Evolutionary conservation across 441 rosid genomes (phyloP), one percentile per base, ranked within the genome.

Genomic region (Arabidopsis hybrid): DNA sequence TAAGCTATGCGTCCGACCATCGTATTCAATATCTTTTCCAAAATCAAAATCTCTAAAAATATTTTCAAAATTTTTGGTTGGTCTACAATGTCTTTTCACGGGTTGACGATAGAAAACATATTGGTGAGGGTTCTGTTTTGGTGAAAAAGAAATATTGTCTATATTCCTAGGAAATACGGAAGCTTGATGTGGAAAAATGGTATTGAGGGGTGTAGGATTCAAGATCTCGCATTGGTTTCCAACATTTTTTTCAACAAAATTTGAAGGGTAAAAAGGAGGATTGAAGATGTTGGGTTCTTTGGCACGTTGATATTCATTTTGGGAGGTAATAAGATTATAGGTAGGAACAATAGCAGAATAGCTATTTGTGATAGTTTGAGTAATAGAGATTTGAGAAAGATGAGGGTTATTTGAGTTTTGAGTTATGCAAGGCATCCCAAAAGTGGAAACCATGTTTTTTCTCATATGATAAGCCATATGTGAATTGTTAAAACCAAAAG

Each of bases 1-100:
- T 49, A 70, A 9, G 17, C 80, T 76, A 70, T 76, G 80, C 5
- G 67, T 76, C 3, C 76, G 75, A 11, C 71, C 75, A 76, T 76
- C 75, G 12, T 61, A 61, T 2, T 7, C 63, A 67, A 5, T 62
- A 13, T 32, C 21, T 7, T 35, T 51, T 12, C 46, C 35, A 26
- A 4, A 43, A 13, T 7, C 6, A 13, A 16, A n/a, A 42, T 7
- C 1, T 36, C 26, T 21, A 21, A 21, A 21, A 21, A 0, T 21
- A 21, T 21, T 21, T 21, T 36, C 14, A 57, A 5, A 7, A 7
- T 8, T 6, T 14, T 12, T 43, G 49, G 14, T 43, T 51, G 49
- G 49, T 60, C n/a, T 26, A 61, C 16, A 42, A 40, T 21, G 40
- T 43, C 16, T 43, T 26, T 29, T 60, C 21, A 47, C 21, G 8